Evolutionary conservation across 129 eudicot genomes (phyloP), one percentile per base, ranked within the genome.

Genomic region (Smallanthus sonchifolius): DNA sequence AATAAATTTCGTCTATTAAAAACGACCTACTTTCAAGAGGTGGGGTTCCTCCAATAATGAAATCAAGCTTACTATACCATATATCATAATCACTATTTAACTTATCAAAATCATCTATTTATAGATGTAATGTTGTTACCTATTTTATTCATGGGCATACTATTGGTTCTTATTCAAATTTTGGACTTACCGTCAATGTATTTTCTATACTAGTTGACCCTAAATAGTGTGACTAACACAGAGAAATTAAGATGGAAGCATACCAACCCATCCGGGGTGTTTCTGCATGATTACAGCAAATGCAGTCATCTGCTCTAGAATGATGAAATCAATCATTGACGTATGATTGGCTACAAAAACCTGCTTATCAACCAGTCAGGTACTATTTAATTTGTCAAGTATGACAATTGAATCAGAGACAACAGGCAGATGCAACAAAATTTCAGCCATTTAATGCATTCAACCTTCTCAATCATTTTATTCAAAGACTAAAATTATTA

Each of bases 201-300:
- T 55, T 24, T 19, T 55, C 5, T 20, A n/a, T 55, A 20, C 36
- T 17, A 55, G 62, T 40, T 72, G 43, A 73, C 16, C 44, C 77
- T 10, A 45, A 60, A 60, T 60, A 73, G 37, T 28, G n/a, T 57
- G 30, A 30, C 20, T 30, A 15, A 6, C 5, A 38, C n/a, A 61
- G n/a, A 54, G 15, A 28, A 15, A 55, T 39, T 57, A 44, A 32
- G 19, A 28, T 61, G 61, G 67, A 28, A 20, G 67, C 97, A 80
- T 81, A 93, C 96, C 98, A 65, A 93, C 98, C 96, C 98, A 93
- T 52, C 98, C 98, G 24, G 92, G 95, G 80, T 93, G 98, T 80
- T 93, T 93, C 70, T 93, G 98, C 97, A 90, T 93, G 49, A 93
- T 93, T 74, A 90, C 98, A 79, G 97, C 92, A 86, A 93, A 93